Evolutionary conservation across 305 asterid species (phyloP), one percentile per base, ranked within the genome.

Genomic region (Fraxinus dipetala): DNA sequence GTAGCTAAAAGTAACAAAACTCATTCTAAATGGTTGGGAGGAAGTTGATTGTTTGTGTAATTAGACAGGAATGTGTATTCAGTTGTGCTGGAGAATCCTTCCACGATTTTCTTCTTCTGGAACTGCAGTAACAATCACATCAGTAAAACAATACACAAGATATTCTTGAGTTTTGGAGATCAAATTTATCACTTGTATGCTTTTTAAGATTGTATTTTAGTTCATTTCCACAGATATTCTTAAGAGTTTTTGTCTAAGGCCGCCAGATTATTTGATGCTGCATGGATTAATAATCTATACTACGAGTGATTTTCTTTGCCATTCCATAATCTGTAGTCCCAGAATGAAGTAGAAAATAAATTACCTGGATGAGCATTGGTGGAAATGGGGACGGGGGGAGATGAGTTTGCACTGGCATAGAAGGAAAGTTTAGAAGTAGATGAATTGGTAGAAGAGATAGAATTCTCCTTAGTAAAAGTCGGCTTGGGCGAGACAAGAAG

Each of bases 11-110:
- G 26, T 59, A 59, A 59, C 5, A 8, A 59, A 63, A 63, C 14
- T 63, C 72, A 8, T 20, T 24, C 32, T 7, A 63, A 61, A 63
- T 61, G 30, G 13, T 18, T 72, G 18, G 20, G 14, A 48, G 28
- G 70, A 9, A 79, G 74, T 76, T 74, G 78, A 77, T 72, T 83
- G 65, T 80, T 80, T 26, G 22, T 61, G 72, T 80, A 77, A 56
- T 61, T 56, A 48, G 84, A n/a, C 79, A 5, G 81, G 74, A 75
- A 59, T 30, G 63, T 51, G 79, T 84, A 91, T 83, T 95, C 89
- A 95, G 92, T 95, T 92, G 82, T 94, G 35, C 85, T 95, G 98
- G 81, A 93, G 99, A 86, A 93, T 90, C 88, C 90, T 91, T 78
- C 92, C 98, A n/a, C 85, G 90, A 81, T 81, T 87, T 87, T 93